Percentiles rank a stretch among this genome's conserved stretches.
Conservation (phyloP, 2,329 filamentous ascomycete genomes). For the Phyllachora maydis region DNA sequence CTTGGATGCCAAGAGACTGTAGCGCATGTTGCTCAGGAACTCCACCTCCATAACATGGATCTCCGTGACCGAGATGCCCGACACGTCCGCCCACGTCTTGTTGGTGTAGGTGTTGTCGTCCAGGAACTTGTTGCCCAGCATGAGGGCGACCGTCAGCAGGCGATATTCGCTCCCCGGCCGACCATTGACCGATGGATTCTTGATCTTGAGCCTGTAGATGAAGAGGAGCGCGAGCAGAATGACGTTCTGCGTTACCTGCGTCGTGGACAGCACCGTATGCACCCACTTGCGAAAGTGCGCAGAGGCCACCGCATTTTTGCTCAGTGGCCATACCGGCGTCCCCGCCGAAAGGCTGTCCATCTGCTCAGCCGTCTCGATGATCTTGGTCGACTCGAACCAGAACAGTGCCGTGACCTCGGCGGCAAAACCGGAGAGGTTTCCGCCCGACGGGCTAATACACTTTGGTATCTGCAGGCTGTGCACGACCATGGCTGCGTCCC, state of each 20-base stretch:
- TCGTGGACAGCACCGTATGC: constrained; percentile 72
- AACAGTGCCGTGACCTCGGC: constrained; percentile 90
- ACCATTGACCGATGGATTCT: constrained; percentile 75
- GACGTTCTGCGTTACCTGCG: constrained; percentile 91
- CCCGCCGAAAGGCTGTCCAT: constrained; percentile 20
- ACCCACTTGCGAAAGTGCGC: constrained; percentile 87
- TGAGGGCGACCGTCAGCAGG: constrained; percentile 79
- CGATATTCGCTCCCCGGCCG: constrained; percentile 87
- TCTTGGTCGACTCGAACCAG: constrained; percentile 86
- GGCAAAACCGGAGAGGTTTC: constrained; percentile 64
- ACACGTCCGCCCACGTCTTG: constrained; percentile 98
- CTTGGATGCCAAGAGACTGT: constrained; percentile 73
- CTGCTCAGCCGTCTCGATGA: constrained; percentile 54
- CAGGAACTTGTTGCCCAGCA: constrained; percentile 96
- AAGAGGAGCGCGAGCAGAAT: constrained; percentile 79
- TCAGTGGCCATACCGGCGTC: constrained; percentile 28
- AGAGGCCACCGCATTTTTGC: constrained; percentile 53
- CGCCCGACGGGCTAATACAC: constrained; percentile 55
- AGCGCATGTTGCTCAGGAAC: constrained; percentile 95
- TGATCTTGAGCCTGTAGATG: constrained; percentile 79
- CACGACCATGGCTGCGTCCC: constrained; percentile 24
- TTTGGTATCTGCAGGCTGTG: constrained; percentile 51
- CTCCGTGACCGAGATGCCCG: constrained; percentile 78
- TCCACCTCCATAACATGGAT: constrained; percentile 99
- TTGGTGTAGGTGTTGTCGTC: constrained; percentile 99